Conservation (phyloP, 192 early-diverging fungal species). For the Gaertneriomyces semiglobifer region DNA sequence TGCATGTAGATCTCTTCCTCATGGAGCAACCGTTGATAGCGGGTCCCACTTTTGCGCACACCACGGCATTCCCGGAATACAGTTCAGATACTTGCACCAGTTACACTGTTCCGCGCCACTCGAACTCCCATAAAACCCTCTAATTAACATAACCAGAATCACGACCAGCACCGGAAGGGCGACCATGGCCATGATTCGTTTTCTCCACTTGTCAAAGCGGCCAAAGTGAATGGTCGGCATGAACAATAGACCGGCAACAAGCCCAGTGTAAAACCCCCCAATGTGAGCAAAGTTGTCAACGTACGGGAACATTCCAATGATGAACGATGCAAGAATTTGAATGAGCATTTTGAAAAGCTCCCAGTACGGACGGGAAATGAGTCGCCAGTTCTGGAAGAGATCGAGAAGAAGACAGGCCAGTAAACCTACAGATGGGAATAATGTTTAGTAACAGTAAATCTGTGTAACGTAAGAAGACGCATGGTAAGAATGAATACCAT, state of each 20-base stretch:
- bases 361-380: conserved; percentile 58
- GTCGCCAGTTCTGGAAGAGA: conserved; percentile 71
- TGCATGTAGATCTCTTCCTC: too few relatives aligned
- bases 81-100: conserved; percentile 53
- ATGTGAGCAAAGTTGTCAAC: conserved; percentile 87
- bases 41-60: conserved; percentile 32
- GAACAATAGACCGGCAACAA: conserved; percentile 65
- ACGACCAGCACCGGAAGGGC: conserved; percentile 34
- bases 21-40: neutral
- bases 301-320: conserved; percentile 70
- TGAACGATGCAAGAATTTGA: conserved; percentile 62
- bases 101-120: conserved; percentile 22
- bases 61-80: conserved; percentile 56
- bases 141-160: conserved; percentile 33
- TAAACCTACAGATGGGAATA: conserved; percentile 50
- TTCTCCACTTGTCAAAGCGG: conserved; percentile 42
- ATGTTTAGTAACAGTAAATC: neutral
- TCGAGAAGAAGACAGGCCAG: conserved; percentile 76
- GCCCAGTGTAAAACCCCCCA: conserved; percentile 68
- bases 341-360: conserved; percentile 67
- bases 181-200: conserved; percentile 33
- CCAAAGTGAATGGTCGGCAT: conserved; percentile 65
- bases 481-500: conserved; percentile 34
- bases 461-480: neutral
- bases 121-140: conserved; percentile 33